These are phyloP conservation scores for Evernia prunastri DNA, from an alignment of 495 filamentous ascomycete genomes.

Conservation along the genomic window DNA sequence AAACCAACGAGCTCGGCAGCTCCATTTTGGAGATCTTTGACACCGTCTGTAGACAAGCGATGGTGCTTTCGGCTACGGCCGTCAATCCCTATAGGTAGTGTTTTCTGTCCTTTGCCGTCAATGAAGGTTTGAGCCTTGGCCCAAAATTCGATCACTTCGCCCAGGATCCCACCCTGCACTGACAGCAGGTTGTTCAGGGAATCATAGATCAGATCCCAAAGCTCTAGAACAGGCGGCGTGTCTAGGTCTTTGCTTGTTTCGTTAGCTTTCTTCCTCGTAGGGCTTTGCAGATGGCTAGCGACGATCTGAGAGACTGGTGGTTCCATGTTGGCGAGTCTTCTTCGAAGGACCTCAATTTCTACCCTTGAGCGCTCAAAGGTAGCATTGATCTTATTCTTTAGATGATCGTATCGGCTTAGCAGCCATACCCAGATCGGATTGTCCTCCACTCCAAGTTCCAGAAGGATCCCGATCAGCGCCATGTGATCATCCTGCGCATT, in stretches of 20 bases:
- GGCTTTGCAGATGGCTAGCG: slow-evolving; percentile 64
- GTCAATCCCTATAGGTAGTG: slow-evolving; percentile 75
- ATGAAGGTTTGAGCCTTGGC: slow-evolving; percentile 87
- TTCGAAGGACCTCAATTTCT: slow-evolving; percentile 84
- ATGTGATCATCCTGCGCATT: slow-evolving; percentile 70
- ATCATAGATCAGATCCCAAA: slow-evolving; percentile 78
- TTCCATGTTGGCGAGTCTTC: slow-evolving; percentile 66
- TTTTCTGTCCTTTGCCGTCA: slow-evolving; percentile 72
- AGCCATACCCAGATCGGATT: slow-evolving; percentile 97
- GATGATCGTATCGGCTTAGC: slow-evolving; percentile 74
- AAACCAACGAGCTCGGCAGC: slow-evolving; percentile 72
- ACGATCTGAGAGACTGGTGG: slow-evolving; percentile 61
- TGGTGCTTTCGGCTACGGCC: slow-evolving; percentile 80
- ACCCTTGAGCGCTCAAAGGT: slow-evolving; percentile 77
- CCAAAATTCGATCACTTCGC: slow-evolving; percentile 90
- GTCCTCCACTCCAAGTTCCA: slow-evolving; percentile 88
- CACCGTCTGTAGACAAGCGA: slow-evolving; percentile 63
- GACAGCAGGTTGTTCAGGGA: slow-evolving; percentile 66
- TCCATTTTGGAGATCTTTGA: slow-evolving; percentile 67
- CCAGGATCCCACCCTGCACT: slow-evolving; percentile 68
- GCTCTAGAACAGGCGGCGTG: slow-evolving; percentile 66
- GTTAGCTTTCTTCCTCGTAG: slow-evolving; percentile 55
- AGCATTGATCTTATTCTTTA: slow-evolving; percentile 73
- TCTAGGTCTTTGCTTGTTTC: slow-evolving; percentile 56
- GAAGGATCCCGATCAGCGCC: slow-evolving; percentile 76